Conservation (phyloP, 2,329 filamentous ascomycete genomes). For the Claviceps pazoutovae region DNA sequence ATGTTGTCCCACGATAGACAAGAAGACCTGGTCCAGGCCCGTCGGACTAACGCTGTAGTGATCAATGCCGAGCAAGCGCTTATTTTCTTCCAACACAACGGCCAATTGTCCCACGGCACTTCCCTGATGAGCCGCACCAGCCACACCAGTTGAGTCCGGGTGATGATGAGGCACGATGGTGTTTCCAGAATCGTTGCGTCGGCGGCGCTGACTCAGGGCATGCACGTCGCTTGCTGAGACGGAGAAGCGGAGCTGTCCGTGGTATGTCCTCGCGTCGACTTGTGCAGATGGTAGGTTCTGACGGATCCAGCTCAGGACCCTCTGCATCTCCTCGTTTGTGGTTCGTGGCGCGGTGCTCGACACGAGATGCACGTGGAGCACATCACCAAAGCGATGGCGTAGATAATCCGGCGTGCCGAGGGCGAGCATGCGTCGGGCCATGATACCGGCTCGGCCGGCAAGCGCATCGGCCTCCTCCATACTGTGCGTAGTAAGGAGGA, state of each 20-base stretch:
- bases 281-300: constrained; percentile 47
- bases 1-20: constrained; percentile 70
- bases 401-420: constrained; percentile 63
- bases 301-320: constrained; percentile 52
- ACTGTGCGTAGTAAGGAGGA: constrained; percentile 80
- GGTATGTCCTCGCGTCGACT: constrained; percentile 62
- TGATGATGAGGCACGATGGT: background rate
- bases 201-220: constrained; percentile 8
- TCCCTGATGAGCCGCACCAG: constrained; percentile 16
- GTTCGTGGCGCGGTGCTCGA: constrained; percentile 63
- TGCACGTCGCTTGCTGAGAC: constrained; percentile 40
- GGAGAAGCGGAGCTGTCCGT: constrained; percentile 78
- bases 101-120: constrained; percentile 56
- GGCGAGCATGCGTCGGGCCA: constrained; percentile 75
- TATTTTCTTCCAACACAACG: constrained; percentile 57
- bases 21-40: constrained; percentile 81
- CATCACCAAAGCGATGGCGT: constrained; percentile 61
- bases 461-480: constrained; percentile 94
- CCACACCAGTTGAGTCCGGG: constrained; percentile 9
- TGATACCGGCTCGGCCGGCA: constrained; percentile 70
- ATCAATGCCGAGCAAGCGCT: constrained; percentile 55
- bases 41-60: constrained; percentile 82
- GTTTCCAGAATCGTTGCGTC: background rate
- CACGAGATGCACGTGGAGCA: constrained; percentile 71
- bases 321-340: constrained; percentile 49